Evolutionary conservation across 2,329 filamentous ascomycete species (phyloP), one percentile per base, ranked within the genome.

Genomic region (Colletotrichum orbiculare): DNA sequence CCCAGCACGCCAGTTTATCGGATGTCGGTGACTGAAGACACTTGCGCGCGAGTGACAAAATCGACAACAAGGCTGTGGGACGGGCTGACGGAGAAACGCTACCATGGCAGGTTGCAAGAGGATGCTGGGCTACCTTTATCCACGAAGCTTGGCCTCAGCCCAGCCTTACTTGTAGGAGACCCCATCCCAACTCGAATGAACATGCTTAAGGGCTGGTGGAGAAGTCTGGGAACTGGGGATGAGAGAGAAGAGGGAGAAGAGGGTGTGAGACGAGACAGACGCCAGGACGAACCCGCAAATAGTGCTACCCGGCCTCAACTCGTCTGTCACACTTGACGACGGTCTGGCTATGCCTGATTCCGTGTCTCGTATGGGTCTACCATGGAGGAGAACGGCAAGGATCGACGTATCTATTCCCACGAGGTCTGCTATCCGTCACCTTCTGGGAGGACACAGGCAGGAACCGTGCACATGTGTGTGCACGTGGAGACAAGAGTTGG

Each of bases 221-320:
- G 13, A 55, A 17, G 42, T 8, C 38, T 38, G 54, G 34, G 13
- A 55, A 60, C n/a, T 25, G 43, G 41, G 50, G 17, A 11, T 13
- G 35, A 45, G 15, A n/a, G 34, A 9, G 41, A 39, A 46, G 38
- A 41, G 45, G 57, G 49, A 9, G 41, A 39, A 46, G 38, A 41
- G 45, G 57, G 49, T 55, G 61, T 61, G 56, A 64, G 61, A 49
- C 39, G 55, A 17, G 33, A 57, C 45, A 54, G 13, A 60, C 53
- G 35, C n/a, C 38, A n/a, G 33, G 47, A 48, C 11, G 25, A 42
- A 60, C 42, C 45, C 58, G 41, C 62, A 41, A 46, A 33, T 12
- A 10, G 25, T 48, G 58, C 52, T 47, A 62, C 50, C 25, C 25
- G 5, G 39, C 35, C 17, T 37, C 50, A 48, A 64, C 50, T 25